Evolutionary conservation across 192 early-diverging fungal genomes (phyloP), one percentile per base, ranked within the genome.

Genomic region (Glomus cerebriforme): DNA sequence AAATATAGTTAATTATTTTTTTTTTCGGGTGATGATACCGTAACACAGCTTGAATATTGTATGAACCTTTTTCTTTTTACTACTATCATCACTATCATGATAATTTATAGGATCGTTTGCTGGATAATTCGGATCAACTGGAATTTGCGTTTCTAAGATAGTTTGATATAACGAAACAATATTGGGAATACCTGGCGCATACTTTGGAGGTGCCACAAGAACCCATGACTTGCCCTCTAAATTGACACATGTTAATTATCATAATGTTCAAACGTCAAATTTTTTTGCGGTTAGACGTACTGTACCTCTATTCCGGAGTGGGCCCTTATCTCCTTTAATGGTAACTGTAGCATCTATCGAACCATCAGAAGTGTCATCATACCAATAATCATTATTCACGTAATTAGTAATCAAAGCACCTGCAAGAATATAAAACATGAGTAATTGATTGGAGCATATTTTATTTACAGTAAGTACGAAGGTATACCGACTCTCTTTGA

Each of bases 341-440:
- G 39, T 32, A 37, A 63, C 34, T 2, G 0, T 63, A 37, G 74
- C 59, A 10, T 75, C 74, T 63, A 75, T 27, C 0, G 35, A 63
- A 13, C 74, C 74, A 62, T 75, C 74, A 34, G 59, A 75, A 63
- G 74, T 75, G 59, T 75, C 74, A 62, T 75, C 59, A 17, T 75
- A 75, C 74, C 59, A 75, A 75, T 63, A 75, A 75, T 63, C 74
- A n/a, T 75, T 75, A 49, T 75, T 63, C n/a, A 31, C 74, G 59
- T 39, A 75, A 43, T 43, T 9, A 24, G 59, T 75, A 35, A 75
- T 75, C 13, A 35, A 62, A 19, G 34, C 59, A 75, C 4, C 74
- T 75, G 59, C n/a, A 35, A 70, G 1, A 24, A 43, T 45, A 26
- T 59, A 73, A n/a, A n/a, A 49, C 2, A 49, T 73, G 0, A 59